Evolutionary conservation across 495 filamentous ascomycete species (phyloP).

Genomic region (Aspergillus panamensis): DNA sequence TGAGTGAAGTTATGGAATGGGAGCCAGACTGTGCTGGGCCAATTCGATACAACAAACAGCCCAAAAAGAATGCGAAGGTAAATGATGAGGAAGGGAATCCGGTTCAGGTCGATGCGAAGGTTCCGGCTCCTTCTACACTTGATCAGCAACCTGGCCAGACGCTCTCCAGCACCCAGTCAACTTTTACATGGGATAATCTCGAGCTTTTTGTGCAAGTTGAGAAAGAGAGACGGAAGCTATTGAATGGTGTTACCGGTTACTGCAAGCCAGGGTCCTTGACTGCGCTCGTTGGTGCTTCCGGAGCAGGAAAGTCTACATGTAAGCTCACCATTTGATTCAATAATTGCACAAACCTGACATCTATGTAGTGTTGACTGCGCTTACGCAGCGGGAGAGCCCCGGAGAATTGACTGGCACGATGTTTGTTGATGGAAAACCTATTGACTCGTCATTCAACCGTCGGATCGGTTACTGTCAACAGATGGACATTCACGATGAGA

Average conservation of each 20-base stretch:
- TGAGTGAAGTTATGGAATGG: slow-evolving; percentile 55
- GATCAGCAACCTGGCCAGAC: slow-evolving; percentile 23
- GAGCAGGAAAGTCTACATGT: slow-evolving; percentile 85
- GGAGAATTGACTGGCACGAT: slow-evolving; percentile 72
- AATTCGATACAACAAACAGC: slow-evolving; percentile 47
- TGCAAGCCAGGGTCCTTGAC: slow-evolving; percentile 76
- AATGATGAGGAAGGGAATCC: slow-evolving; percentile 47
- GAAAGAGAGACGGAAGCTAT: slow-evolving; percentile 61
- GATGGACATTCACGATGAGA: slow-evolving; percentile 80
- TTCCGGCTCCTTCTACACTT: slow-evolving; percentile 12
- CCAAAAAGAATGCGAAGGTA: slow-evolving; percentile 46
- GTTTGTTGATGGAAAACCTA: slow-evolving; percentile 65
- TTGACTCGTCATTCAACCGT: slow-evolving; percentile 70
- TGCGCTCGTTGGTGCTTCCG: slow-evolving; percentile 79
- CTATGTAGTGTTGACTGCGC: slow-evolving; percentile 61
- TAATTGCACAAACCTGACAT: neutral
- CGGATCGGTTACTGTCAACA: slow-evolving; percentile 83
- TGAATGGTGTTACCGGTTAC: slow-evolving; percentile 70
- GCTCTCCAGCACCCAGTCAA: slow-evolving; percentile 49
- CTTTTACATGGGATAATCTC: slow-evolving; percentile 50
- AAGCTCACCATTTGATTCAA: slow-evolving; percentile 8
- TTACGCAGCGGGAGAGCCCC: slow-evolving; percentile 71
- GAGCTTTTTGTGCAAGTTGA: slow-evolving; percentile 63
- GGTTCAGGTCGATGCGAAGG: slow-evolving; percentile 21
- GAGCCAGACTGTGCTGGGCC: slow-evolving; percentile 64